A percentile compares a stretch with the other conserved stretches of the same genome.
Conservation (phyloP, 148 eudicot genomes). For the Simmondsia chinensis region DNA sequence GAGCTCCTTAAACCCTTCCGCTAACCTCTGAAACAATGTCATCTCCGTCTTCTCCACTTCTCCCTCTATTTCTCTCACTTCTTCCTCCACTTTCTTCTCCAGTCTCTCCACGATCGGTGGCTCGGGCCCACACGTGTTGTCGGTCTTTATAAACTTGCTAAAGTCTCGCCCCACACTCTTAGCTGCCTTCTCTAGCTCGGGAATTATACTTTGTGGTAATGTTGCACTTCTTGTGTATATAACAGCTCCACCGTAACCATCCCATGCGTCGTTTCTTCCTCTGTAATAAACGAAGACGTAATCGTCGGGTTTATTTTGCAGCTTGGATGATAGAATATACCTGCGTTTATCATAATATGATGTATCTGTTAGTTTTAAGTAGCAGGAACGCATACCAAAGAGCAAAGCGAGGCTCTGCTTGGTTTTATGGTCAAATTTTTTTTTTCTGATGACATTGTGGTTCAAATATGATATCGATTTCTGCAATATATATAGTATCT, state of each 20-base stretch:
- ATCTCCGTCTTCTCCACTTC: constrained; percentile 58
- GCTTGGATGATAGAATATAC: constrained; percentile 77
- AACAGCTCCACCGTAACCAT: constrained; percentile 93
- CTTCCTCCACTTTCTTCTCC: constrained; percentile 87
- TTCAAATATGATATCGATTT: too few species aligned
- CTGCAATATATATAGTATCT: too few species aligned
- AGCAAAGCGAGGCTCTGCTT: background rate
- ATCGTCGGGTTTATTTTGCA: constrained; percentile 82
- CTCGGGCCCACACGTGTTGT: constrained; percentile 91
- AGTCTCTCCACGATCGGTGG: constrained; percentile 88
- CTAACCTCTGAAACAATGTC: constrained; percentile 46
- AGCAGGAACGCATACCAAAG: background rate
- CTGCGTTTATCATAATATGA: constrained; percentile 23
- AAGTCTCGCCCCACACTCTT: constrained; percentile 76
- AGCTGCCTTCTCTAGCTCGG: constrained; percentile 67
- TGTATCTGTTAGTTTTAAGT: background rate
- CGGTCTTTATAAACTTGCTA: constrained; percentile 53
- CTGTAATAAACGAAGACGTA: constrained; percentile 81
- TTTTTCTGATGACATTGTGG: too few species aligned
- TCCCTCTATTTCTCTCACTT: constrained; percentile 80
- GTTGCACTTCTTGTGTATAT: constrained; percentile 80
- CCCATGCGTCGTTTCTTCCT: constrained; percentile 98
- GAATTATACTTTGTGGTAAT: constrained; percentile 69
- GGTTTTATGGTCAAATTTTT: too few species aligned
- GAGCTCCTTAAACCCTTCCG: constrained; percentile 70